These are phyloP conservation scores for Casuarina equisetifolia DNA, from an alignment of 306 rosid genomes.

Conservation along the genomic window DNA sequence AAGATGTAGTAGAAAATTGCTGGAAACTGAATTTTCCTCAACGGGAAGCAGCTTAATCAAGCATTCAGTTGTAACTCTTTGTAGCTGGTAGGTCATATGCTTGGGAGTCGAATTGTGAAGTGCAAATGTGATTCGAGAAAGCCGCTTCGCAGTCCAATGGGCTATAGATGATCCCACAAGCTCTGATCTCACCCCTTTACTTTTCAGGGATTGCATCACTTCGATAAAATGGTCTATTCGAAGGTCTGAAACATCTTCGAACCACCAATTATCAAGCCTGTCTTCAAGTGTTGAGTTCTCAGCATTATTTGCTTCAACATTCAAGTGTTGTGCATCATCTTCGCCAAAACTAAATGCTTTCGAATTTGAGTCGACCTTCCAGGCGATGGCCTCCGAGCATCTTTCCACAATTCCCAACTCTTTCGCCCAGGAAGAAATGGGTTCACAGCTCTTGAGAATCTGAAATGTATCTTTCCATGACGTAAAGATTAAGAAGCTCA, in stretches of 20 bases:
- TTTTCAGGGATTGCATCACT: constrained; percentile 57
- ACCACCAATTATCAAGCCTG: constrained; percentile 60
- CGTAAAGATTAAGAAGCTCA: constrained; percentile 54
- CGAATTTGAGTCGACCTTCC: constrained; percentile 55
- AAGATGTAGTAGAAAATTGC: constrained; percentile 68
- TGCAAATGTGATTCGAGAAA: constrained; percentile 43
- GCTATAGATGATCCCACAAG: constrained; percentile 68
- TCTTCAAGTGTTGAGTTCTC: constrained; percentile 19
- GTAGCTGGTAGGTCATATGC: constrained; percentile 33
- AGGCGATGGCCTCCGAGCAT: constrained; percentile 69
- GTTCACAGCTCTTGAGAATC: constrained; percentile 68
- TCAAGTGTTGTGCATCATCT: constrained; percentile 20
- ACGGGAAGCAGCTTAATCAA: constrained; percentile 58
- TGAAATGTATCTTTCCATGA: constrained; percentile 80
- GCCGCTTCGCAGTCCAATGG: constrained; percentile 62
- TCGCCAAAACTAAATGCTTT: constrained; percentile 25
- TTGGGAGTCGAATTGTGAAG: constrained; percentile 26
- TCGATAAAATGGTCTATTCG: constrained; percentile 75
- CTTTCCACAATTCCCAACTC: constrained; percentile 47
- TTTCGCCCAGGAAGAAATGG: constrained; percentile 62
- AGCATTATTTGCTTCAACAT: constrained; percentile 1
- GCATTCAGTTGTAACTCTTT: constrained; percentile 58
- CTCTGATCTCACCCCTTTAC: constrained; percentile 47
- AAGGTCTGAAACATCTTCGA: constrained; percentile 55
- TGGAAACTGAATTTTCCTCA: constrained; percentile 63